Evolutionary conservation across 129 eudicot genomes (phyloP).

Genomic region (Dittrichia graveolens): DNA sequence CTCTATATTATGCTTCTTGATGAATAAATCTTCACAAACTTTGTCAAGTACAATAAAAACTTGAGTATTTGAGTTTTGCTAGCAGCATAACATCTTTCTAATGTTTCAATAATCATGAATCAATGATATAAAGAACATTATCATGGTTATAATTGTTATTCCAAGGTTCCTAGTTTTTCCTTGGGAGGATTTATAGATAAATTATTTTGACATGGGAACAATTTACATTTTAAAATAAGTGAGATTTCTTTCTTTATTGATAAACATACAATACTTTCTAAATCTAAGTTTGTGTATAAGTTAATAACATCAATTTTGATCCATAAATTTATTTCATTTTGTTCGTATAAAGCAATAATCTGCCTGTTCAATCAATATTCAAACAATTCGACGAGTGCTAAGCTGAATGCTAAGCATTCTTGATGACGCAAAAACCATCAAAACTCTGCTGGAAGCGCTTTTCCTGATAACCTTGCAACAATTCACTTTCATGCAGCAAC

Average conservation of each 20-base stretch:
- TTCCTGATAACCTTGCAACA: not conserved
- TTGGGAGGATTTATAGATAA: too few species aligned
- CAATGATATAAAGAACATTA: too few species aligned
- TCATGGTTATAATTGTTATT: too few species aligned
- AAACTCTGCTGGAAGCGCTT: too few species aligned
- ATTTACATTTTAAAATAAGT: too few species aligned
- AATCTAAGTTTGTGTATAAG: not conserved
- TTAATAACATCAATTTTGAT: not conserved
- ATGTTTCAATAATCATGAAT: not conserved
- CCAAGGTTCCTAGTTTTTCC: too few species aligned
- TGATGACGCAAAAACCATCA: not conserved
- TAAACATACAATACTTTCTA: not conserved
- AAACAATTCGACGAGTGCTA: not conserved
- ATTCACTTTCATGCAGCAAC: conserved; percentile 2
- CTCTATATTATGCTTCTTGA: conserved; percentile 15
- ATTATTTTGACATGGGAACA: too few species aligned
- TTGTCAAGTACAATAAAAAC: not conserved
- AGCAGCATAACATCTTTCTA: not conserved
- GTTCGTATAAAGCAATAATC: not conserved
- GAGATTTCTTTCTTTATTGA: too few species aligned
- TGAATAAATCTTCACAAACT: not conserved
- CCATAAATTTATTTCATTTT: not conserved
- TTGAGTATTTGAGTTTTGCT: not conserved
- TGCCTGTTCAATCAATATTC: not conserved
- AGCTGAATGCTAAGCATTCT: not conserved